These are phyloP conservation scores for Nakazawaea peltata DNA, from an alignment of 805 yeast species.

Conservation along the genomic window DNA sequence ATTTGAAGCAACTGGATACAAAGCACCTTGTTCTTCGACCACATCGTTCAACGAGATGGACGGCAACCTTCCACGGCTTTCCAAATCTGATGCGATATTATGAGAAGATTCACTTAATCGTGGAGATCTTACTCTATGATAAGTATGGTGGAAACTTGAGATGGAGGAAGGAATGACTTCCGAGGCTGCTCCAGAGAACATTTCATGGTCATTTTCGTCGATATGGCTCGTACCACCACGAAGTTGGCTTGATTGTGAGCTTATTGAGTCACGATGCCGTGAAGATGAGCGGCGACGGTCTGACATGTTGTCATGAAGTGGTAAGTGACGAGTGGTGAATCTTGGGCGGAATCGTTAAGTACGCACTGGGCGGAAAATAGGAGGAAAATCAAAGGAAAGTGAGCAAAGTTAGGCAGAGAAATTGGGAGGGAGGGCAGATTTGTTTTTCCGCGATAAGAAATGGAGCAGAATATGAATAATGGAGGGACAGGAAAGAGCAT, in stretches of 20 bases:
- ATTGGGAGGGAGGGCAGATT: too few species aligned
- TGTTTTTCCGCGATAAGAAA: too few species aligned
- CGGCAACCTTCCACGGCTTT: conserved; percentile 8
- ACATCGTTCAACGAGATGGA: conserved; percentile 9
- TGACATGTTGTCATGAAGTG: background rate
- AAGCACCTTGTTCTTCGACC: conserved; percentile 17
- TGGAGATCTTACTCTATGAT: conserved; percentile 24
- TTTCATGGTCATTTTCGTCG: conserved; percentile 62
- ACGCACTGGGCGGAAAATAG: too few species aligned
- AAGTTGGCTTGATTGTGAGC: conserved; percentile 16
- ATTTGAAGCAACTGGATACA: conserved; percentile 26
- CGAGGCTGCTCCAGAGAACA: conserved; percentile 72
- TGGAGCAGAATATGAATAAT: too few species aligned
- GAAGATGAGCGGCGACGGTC: conserved; percentile 16
- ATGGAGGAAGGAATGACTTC: conserved; percentile 73
- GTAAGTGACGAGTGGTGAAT: too few species aligned
- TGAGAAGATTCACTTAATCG: conserved; percentile 8
- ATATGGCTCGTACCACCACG: conserved; percentile 14
- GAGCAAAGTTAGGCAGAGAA: too few species aligned
- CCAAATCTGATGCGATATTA: background rate
- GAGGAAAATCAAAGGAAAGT: too few species aligned
- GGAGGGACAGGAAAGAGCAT: too few species aligned
- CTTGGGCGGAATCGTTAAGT: too few species aligned
- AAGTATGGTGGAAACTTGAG: conserved; percentile 68
- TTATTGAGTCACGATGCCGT: conserved; percentile 22